Conservation (phyloP, 2,329 filamentous ascomycete species). For the Epichloe coenophiala region DNA sequence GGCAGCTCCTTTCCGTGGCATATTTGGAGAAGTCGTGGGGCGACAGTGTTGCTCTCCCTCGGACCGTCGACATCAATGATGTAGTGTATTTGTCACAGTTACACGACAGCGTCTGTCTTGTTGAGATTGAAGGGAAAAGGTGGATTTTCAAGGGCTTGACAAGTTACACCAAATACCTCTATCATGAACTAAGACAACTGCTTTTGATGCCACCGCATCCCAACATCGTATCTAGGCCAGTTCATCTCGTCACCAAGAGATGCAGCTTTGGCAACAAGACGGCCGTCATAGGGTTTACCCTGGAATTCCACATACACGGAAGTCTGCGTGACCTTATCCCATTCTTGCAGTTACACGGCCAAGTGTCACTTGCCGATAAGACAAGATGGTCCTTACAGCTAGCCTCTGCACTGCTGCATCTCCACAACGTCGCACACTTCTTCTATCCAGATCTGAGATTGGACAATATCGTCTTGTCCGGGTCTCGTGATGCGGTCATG, state of each 20-base stretch:
- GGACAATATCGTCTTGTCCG: constrained; percentile 43
- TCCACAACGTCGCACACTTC: constrained; percentile 28
- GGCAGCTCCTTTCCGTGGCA: constrained; percentile 31
- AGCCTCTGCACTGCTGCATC: constrained; percentile 35
- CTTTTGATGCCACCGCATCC: constrained; percentile 37
- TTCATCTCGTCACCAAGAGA: constrained; percentile 40
- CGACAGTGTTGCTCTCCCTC: constrained; percentile 26
- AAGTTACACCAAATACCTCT: constrained; percentile 45
- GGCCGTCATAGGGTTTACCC: constrained; percentile 42
- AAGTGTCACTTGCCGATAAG: constrained; percentile 29
- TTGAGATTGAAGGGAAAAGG: constrained; percentile 26
- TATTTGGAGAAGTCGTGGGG: constrained; percentile 32
- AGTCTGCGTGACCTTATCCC: constrained; percentile 43
- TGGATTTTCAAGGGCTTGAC: constrained; percentile 47
- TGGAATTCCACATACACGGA: constrained; percentile 39
- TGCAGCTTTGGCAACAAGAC: constrained; percentile 42
- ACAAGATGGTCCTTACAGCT: constrained; percentile 41
- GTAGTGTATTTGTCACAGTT: constrained; percentile 39
- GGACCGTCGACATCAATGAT: constrained; percentile 32
- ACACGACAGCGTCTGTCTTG: constrained; percentile 46
- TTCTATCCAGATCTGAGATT: constrained; percentile 48
- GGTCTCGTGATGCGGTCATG: constrained; percentile 34
- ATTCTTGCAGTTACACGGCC: constrained; percentile 31
- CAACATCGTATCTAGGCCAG: constrained; percentile 37
- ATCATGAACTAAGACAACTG: constrained; percentile 45